Conservation (phyloP, 179 eudicot species). For the Amaranthus tricolor region DNA sequence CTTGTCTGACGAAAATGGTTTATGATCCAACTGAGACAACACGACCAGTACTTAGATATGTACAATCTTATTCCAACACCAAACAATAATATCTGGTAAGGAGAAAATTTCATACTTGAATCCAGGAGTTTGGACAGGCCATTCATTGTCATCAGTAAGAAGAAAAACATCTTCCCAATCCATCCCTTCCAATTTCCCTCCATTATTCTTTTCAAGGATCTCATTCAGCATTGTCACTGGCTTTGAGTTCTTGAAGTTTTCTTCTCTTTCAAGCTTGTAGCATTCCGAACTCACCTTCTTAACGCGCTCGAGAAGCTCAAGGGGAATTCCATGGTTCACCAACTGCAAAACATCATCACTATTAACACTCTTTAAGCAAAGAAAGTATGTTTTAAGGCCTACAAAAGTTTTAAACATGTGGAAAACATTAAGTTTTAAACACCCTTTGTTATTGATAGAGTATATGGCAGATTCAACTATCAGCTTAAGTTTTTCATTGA, state of each 20-base stretch:
- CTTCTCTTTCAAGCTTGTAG: constrained; percentile 70
- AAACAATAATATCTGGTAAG: too few species aligned
- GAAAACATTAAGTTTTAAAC: not conserved
- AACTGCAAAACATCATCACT: constrained; percentile 40
- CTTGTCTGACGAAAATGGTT: too few species aligned
- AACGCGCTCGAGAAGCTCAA: constrained; percentile 79
- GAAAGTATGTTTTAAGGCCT: not conserved
- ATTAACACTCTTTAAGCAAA: not conserved
- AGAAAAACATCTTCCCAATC: constrained; percentile 92
- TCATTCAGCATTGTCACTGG: constrained; percentile 53
- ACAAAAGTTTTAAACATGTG: not conserved
- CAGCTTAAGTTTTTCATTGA: too few species aligned
- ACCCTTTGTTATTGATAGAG: too few species aligned
- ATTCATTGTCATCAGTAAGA: constrained; percentile 62
- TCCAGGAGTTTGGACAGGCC: constrained; percentile 58
- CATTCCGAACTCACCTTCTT: constrained; percentile 70
- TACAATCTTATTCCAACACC: too few species aligned
- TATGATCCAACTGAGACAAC: too few species aligned
- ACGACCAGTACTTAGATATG: too few species aligned
- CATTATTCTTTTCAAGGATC: constrained; percentile 35
- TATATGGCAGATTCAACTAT: too few species aligned
- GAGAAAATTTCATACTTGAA: constrained; percentile 56
- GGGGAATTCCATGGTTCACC: constrained; percentile 86
- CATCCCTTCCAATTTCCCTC: constrained; percentile 48
- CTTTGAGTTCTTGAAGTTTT: constrained; percentile 48